Evolutionary conservation across 257 asterid species (phyloP).

Genomic region (Osmanthus fragrans): DNA sequence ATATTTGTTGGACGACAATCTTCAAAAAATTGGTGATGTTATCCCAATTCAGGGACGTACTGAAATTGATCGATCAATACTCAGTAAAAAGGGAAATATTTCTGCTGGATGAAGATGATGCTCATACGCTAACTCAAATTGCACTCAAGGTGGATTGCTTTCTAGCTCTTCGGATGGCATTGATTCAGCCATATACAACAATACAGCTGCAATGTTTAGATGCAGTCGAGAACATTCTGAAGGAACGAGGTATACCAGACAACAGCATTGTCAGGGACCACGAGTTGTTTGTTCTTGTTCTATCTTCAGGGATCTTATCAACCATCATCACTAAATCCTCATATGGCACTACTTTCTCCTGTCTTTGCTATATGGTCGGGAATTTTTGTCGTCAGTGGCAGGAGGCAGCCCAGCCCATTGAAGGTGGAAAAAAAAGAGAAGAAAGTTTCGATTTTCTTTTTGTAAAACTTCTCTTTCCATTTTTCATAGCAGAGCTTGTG

Average conservation of each 20-base stretch:
- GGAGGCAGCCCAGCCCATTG: constrained; percentile 38
- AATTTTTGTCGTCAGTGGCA: constrained; percentile 62
- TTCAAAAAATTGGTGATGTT: constrained; percentile 44
- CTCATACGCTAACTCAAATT: constrained; percentile 43
- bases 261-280: constrained; percentile 46
- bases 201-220: constrained; percentile 71
- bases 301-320: constrained; percentile 69
- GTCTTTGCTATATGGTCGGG: constrained; percentile 77
- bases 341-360: constrained; percentile 67
- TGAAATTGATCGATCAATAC: constrained; percentile 63
- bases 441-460: constrained; percentile 36
- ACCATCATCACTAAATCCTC: constrained; percentile 49
- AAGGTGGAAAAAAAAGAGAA: constrained; percentile 19
- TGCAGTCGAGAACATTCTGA: constrained; percentile 66
- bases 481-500: constrained; percentile 79
- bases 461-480: constrained; percentile 62
- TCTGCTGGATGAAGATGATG: constrained; percentile 64
- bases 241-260: constrained; percentile 57
- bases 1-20: constrained; percentile 70
- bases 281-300: constrained; percentile 51
- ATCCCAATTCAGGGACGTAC: constrained; percentile 41
- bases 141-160: constrained; percentile 54
- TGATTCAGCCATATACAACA: constrained; percentile 61
- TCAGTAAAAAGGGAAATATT: constrained; percentile 36
- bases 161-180: constrained; percentile 59